Conservation (phyloP, 352 stramenopile species). For the Phytophthora foliorum region DNA sequence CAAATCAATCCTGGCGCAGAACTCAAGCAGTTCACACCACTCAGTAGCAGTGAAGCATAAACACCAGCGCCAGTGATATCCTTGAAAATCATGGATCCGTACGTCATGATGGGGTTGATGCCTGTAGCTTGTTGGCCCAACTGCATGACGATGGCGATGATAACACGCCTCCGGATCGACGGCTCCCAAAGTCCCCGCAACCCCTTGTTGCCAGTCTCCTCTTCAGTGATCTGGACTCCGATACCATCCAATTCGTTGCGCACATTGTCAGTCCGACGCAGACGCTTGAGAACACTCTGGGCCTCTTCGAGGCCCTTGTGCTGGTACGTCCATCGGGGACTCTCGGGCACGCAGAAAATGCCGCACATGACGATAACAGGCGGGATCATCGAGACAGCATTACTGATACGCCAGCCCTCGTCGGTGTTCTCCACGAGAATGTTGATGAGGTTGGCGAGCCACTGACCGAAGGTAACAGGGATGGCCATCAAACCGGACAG, state of each 20-base stretch:
- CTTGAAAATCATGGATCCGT: conserved; percentile 46
- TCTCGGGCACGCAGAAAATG: conserved; percentile 50
- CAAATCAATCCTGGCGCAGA: conserved; percentile 43
- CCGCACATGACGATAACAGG: conserved; percentile 51
- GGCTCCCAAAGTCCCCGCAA: conserved; percentile 39
- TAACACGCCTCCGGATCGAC: conserved; percentile 34
- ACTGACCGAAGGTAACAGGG: conserved; percentile 41
- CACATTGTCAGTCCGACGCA: conserved; percentile 40
- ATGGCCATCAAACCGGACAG: conserved; percentile 43
- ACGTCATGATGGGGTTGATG: conserved; percentile 51
- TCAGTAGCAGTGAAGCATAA: conserved; percentile 40
- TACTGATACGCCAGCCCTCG: conserved; percentile 49
- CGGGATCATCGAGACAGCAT: conserved; percentile 41
- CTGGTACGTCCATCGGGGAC: conserved; percentile 42
- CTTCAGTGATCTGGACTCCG: conserved; percentile 45
- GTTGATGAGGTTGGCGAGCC: conserved; percentile 48
- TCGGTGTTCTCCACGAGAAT: conserved; percentile 35
- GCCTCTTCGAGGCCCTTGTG: conserved; percentile 40
- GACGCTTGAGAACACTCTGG: conserved; percentile 32
- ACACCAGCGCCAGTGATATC: conserved; percentile 41
- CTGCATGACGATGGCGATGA: conserved; percentile 45
- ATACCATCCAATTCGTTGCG: conserved; percentile 48
- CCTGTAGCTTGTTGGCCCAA: conserved; percentile 45
- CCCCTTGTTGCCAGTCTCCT: conserved; percentile 35
- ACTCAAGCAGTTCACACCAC: conserved; percentile 41